Evolutionary conservation across 2,329 filamentous ascomycete species (phyloP).

Genomic region (Trichothecium roseum): DNA sequence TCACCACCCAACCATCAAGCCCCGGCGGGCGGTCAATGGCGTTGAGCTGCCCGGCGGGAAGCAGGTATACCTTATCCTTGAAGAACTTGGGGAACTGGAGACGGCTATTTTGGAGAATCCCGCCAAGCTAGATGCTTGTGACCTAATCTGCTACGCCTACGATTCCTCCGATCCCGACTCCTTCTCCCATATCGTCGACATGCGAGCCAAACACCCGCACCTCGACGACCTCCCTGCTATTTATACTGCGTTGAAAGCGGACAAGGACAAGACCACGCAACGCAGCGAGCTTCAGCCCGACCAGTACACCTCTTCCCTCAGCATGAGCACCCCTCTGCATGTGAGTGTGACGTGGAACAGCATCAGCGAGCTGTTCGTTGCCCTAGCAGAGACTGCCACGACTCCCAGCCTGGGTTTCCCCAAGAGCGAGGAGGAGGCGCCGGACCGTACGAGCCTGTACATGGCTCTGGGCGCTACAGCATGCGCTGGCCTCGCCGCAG

Average conservation of each 20-base stretch:
- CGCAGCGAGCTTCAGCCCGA: constrained; percentile 84
- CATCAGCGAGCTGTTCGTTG: constrained; percentile 88
- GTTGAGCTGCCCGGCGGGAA: constrained; percentile 93
- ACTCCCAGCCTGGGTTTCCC: constrained; percentile 84
- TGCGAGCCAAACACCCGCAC: constrained; percentile 70
- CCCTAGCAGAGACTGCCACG: constrained; percentile 81
- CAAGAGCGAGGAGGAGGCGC: constrained; percentile 75
- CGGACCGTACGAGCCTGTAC: constrained; percentile 77
- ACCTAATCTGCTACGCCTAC: constrained; percentile 90
- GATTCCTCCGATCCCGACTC: constrained; percentile 96
- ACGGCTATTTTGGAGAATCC: constrained; percentile 89
- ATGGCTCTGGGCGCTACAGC: constrained; percentile 68
- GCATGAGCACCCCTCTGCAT: constrained; percentile 86
- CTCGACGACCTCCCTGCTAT: constrained; percentile 84
- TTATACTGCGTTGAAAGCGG: constrained; percentile 89
- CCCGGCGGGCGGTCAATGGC: constrained; percentile 86
- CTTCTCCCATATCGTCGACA: constrained; percentile 79
- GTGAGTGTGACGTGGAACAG: constrained; percentile 92
- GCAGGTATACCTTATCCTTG: constrained; percentile 91
- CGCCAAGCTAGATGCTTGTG: constrained; percentile 81
- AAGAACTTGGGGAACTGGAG: constrained; percentile 93
- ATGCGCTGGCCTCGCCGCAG: constrained; percentile 51
- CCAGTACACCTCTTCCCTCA: constrained; percentile 73
- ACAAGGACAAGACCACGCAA: constrained; percentile 95
- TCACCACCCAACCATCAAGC: constrained; percentile 91